Evolutionary conservation across 1,284 basidiomycete genomes (phyloP).

Genomic region (Inonotus hispidus): DNA sequence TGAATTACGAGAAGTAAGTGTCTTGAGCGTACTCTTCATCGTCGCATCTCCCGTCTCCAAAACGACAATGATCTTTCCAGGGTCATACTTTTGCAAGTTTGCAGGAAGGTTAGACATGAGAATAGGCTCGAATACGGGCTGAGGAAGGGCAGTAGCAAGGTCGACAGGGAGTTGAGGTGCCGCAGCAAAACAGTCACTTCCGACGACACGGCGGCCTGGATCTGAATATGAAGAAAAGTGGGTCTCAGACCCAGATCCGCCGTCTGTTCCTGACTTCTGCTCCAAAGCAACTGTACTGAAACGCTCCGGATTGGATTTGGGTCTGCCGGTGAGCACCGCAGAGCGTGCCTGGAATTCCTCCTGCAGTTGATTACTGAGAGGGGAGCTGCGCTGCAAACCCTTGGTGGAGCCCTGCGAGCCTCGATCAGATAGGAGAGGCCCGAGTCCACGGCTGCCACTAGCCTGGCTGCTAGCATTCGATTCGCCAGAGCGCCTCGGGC

Average conservation of each 20-base stretch:
- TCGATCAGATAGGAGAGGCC: background rate
- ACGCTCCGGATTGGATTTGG: background rate
- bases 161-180: conserved; percentile 14
- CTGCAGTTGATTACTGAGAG: background rate
- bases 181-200: conserved; percentile 11
- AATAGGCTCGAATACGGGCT: conserved; percentile 57
- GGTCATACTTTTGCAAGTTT: conserved; percentile 71
- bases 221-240: background rate
- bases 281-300: background rate
- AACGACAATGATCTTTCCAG: conserved; percentile 73
- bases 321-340: background rate
- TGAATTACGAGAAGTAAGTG: conserved; percentile 62
- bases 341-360: background rate
- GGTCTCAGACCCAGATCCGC: background rate
- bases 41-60: conserved; percentile 66
- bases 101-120: conserved; percentile 51
- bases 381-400: background rate
- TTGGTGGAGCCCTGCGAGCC: background rate
- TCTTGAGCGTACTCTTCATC: conserved; percentile 57
- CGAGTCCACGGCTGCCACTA: background rate
- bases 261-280: background rate
- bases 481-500: conserved; percentile 5
- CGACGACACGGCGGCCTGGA: background rate
- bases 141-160: conserved; percentile 16
- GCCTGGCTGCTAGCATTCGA: conserved; percentile 3